Evolutionary conservation across 345 rosid genomes (phyloP).

Genomic region (Aegle marmelos): DNA sequence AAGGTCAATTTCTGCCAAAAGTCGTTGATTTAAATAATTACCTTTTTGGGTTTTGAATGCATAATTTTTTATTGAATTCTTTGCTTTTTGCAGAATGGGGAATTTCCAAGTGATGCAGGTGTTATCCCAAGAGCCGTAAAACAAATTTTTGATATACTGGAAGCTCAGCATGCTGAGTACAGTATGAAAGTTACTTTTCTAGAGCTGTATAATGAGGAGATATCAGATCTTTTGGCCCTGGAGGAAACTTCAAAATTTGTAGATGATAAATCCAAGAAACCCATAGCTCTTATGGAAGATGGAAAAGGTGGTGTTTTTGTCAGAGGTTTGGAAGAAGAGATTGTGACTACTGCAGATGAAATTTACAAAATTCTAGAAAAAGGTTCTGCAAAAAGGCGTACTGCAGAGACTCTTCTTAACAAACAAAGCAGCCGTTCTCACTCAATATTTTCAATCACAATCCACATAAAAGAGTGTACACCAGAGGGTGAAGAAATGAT

Average conservation of each 20-base stretch:
- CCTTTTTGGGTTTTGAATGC: neutral
- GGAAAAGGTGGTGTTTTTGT: conserved; percentile 99
- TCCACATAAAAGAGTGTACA: conserved; percentile 92
- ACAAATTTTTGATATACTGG: conserved; percentile 86
- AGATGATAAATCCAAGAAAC: conserved; percentile 91
- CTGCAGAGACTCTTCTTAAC: conserved; percentile 98
- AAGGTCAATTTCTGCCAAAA: conserved; percentile 43
- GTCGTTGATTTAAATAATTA: neutral
- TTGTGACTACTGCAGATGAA: conserved; percentile 89
- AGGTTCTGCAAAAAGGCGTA: conserved; percentile 96
- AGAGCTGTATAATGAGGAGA: conserved; percentile 95
- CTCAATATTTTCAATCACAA: conserved; percentile 93
- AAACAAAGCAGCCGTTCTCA: conserved; percentile 99
- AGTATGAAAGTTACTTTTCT: conserved; percentile 96
- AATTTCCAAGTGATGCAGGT: conserved; percentile 93
- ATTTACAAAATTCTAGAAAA: conserved; percentile 95
- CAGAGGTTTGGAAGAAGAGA: conserved; percentile 97
- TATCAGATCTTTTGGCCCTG: conserved; percentile 90
- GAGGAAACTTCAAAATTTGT: conserved; percentile 77
- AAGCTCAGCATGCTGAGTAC: conserved; percentile 88
- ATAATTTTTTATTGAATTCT: conserved; percentile 18
- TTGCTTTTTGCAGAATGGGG: conserved; percentile 70
- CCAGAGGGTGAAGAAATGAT: conserved; percentile 99
- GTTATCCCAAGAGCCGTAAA: conserved; percentile 95
- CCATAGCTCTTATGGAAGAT: conserved; percentile 97